Percentiles rank a stretch among this genome's conserved stretches.
Evolutionary conservation across 2,329 filamentous ascomycete genomes (phyloP).

Genomic region (Aspergillus fumigatiaffinis): DNA sequence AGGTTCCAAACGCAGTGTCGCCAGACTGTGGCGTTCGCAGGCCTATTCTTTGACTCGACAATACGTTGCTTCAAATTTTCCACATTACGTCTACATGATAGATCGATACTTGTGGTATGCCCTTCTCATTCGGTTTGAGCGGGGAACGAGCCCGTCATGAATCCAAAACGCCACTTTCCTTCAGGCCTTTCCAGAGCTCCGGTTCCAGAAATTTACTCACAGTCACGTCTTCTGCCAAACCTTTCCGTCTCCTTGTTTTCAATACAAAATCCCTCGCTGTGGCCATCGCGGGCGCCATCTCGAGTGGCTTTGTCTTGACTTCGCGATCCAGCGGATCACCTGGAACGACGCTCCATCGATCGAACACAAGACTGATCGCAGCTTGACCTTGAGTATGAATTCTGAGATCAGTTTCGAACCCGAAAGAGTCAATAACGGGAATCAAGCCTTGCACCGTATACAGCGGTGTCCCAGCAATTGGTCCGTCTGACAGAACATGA

Average conservation of each 20-base stretch:
- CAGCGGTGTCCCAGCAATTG: constrained; percentile 88
- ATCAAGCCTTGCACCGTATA: constrained; percentile 89
- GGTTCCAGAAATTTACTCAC: constrained; percentile 96
- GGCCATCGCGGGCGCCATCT: constrained; percentile 81
- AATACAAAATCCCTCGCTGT: constrained; percentile 94
- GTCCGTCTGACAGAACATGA: constrained; percentile 90
- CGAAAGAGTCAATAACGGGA: constrained; percentile 95
- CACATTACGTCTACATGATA: constrained; percentile 20
- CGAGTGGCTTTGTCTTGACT: constrained; percentile 74
- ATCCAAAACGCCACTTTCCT: constrained; percentile 84
- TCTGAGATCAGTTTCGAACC: constrained; percentile 93
- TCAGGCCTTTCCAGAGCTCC: constrained; percentile 82
- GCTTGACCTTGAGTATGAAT: constrained; percentile 95
- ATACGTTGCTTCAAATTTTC: background rate
- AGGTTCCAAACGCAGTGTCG: background rate
- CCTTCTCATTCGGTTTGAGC: background rate
- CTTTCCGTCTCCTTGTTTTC: constrained; percentile 91
- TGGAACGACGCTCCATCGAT: constrained; percentile 92
- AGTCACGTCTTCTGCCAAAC: constrained; percentile 88
- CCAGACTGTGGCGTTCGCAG: background rate
- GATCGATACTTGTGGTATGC: background rate
- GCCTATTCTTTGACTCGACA: background rate
- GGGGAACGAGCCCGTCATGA: constrained; percentile 32
- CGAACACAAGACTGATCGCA: constrained; percentile 87
- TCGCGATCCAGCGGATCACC: constrained; percentile 91